Conservation (phyloP, 371 early-diverging fungal species). For the Mortierella sp. region DNA sequence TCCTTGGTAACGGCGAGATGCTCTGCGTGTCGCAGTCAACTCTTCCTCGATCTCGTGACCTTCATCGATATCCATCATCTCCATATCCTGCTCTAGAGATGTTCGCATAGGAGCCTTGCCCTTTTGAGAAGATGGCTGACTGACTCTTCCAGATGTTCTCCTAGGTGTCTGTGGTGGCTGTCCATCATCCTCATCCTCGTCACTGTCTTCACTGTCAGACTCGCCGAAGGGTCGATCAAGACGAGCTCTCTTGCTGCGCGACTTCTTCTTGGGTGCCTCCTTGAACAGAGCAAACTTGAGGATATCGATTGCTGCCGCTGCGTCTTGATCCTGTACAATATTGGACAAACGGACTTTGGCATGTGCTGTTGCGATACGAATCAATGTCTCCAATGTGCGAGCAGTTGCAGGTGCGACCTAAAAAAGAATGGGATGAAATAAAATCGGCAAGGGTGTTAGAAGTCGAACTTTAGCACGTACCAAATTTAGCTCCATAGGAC, state of each 20-base stretch:
- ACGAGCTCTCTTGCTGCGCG: slow-evolving; percentile 61
- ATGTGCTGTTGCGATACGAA: slow-evolving; percentile 98
- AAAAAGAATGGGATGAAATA: background rate
- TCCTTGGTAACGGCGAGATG: slow-evolving; percentile 31
- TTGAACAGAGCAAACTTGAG: slow-evolving; percentile 94
- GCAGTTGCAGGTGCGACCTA: slow-evolving; percentile 94
- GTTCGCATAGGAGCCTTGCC: slow-evolving; percentile 40
- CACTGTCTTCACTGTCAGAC: slow-evolving; percentile 55
- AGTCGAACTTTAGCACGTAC: no score
- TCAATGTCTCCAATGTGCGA: slow-evolving; percentile 98
- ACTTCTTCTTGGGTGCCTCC: slow-evolving; percentile 79
- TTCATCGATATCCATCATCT: slow-evolving; percentile 55
- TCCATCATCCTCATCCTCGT: slow-evolving; percentile 57
- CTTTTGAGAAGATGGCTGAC: slow-evolving; percentile 16
- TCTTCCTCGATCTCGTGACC: slow-evolving; percentile 61
- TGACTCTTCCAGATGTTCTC: slow-evolving; percentile 10
- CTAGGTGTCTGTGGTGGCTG: slow-evolving; percentile 9
- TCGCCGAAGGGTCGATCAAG: slow-evolving; percentile 43
- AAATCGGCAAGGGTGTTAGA: background rate
- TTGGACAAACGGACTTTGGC: slow-evolving; percentile 95
- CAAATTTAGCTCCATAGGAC: background rate
- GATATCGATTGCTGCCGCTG: slow-evolving; percentile 86
- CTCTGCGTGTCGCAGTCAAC: slow-evolving; percentile 40
- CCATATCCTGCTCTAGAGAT: slow-evolving; percentile 58
- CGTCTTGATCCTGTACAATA: slow-evolving; percentile 89